Evolutionary conservation across 768 basidiomycete genomes (phyloP), one percentile per base, ranked within the genome.

Genomic region (Clavaria fumosa): DNA sequence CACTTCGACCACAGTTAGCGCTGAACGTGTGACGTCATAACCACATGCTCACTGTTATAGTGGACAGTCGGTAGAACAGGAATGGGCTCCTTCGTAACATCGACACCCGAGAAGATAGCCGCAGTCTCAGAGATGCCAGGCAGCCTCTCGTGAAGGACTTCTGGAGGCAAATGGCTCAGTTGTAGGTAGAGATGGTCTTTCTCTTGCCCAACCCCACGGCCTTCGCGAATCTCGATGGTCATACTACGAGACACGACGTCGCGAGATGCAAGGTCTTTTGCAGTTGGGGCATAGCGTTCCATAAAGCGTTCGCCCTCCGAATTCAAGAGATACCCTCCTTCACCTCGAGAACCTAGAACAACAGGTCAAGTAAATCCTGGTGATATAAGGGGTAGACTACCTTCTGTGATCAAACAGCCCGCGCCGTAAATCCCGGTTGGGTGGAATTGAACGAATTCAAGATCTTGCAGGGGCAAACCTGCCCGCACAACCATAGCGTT

Each of bases 381-480:
- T n/a, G 19, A 11, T 28, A 32, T 9, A 22, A 18, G 20, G 14
- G 17, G 6, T 51, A 60, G 9, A 38, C 38, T 44, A 84, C 90
- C 91, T 69, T 97, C 93, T 9, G 93, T 97, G 55, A 99, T 99
- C 47, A 99, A 70, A 61, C 95, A 99, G 34, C 95, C 95, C 50
- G 95, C 93, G 47, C 95, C 95, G 55, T 97, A 99, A 52, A 99
- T 97, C 61, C 95, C 95, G 32, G 95, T 97, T 2, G 95, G 95
- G 59, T 97, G 95, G 85, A 99, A 99, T 57, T 99, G 95, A n/a
- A 97, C 91, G 55, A 99, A 99, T 60, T 99, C 95, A 43, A 82
- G 59, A 62, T 99, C 95, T 63, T 97, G 95, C 31, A 97, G 67
- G 38, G 95, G 95, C 37, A 99, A 67, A 22, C 95, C 95, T 19